Evolutionary conservation across 1,284 basidiomycete genomes (phyloP).

Genomic region (Sphaerobolus stellatus): DNA sequence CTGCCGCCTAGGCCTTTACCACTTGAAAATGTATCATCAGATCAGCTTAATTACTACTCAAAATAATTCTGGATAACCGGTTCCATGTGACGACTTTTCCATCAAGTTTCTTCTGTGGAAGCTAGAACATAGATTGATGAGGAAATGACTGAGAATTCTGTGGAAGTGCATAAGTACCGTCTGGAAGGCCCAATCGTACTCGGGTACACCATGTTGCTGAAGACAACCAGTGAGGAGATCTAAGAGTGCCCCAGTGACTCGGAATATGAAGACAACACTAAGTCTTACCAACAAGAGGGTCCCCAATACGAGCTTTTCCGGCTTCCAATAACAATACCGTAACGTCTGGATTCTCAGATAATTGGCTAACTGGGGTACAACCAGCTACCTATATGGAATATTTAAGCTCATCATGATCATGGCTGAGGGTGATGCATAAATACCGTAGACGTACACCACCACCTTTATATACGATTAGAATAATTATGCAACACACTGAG

Average conservation of each 20-base stretch:
- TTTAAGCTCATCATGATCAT: too few species aligned
- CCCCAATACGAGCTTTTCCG: conserved; percentile 33
- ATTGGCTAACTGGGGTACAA: conserved; percentile 45
- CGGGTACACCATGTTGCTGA: not conserved
- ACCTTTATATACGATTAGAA: too few species aligned
- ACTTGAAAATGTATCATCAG: too few species aligned
- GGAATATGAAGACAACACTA: not conserved
- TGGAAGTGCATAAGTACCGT: too few species aligned
- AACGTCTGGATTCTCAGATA: conserved; percentile 42
- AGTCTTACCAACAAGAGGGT: conserved; percentile 19
- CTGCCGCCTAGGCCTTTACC: not conserved
- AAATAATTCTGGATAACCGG: not conserved
- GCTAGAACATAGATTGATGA: not conserved
- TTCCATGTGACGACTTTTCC: not conserved
- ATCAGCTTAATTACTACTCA: too few species aligned
- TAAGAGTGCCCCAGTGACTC: not conserved
- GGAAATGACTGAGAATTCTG: not conserved
- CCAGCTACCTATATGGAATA: conserved; percentile 38
- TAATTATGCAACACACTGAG: too few species aligned
- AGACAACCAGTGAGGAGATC: not conserved
- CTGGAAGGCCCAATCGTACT: not conserved
- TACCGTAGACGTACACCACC: too few species aligned
- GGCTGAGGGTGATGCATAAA: too few species aligned
- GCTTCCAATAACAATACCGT: conserved; percentile 44
- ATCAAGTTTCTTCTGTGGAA: not conserved